These are phyloP conservation scores for Triticum turgidum DNA, from an alignment of 176 grass and related monocot genomes.

Conservation along the genomic window DNA sequence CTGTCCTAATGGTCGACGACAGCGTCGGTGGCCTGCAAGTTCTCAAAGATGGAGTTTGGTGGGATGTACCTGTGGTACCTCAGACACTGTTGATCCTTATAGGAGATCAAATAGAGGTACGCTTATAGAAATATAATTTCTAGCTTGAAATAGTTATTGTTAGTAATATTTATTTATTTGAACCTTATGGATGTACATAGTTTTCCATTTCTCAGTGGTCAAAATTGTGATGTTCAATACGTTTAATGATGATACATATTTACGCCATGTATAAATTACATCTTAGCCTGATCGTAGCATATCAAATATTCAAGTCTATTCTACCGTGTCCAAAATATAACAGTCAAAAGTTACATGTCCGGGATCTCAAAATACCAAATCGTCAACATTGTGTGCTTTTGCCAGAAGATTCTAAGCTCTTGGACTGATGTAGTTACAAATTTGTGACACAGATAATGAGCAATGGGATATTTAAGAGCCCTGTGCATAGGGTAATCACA, in stretches of 20 bases:
- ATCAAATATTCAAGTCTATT: neutral
- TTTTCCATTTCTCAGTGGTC: neutral
- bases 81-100: constrained; percentile 45
- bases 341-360: neutral
- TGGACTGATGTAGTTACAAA: neutral
- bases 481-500: constrained; percentile 54
- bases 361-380: neutral
- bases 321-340: neutral
- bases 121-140: neutral
- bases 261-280: neutral
- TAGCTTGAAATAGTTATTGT: neutral
- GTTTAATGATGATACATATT: no score
- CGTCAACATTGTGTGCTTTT: neutral
- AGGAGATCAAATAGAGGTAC: constrained; percentile 56
- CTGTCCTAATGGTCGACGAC: constrained; percentile 44
- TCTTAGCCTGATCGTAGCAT: neutral
- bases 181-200: neutral
- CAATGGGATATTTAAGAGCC: constrained; percentile 54
- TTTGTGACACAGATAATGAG: constrained; percentile 49
- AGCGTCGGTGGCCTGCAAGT: constrained; percentile 47
- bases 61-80: constrained; percentile 19
- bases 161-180: neutral
- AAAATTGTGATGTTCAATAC: neutral
- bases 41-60: constrained; percentile 40
- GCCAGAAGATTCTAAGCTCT: neutral